Base-by-base conservation (phyloP, 140 eudicot species). In the Stevia rebaudiana region DNA sequence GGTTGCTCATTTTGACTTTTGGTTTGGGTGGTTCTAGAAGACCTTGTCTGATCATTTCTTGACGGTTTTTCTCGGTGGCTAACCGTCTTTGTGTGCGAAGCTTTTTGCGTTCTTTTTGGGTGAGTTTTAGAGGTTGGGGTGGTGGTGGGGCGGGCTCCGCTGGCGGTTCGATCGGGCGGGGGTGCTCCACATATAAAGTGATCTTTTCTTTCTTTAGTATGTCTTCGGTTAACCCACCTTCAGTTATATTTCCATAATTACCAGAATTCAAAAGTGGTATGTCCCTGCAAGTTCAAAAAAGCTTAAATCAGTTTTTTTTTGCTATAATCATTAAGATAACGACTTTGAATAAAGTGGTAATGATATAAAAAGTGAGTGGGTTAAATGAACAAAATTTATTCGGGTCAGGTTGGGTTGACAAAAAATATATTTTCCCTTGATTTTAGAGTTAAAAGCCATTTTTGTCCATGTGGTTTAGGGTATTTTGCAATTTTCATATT, bases 101-200 rank as follows among this genome's bases (percentile, higher is more conserved):
- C 43, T 91, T 91, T 80, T 87, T 91, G 74, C 88, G 89, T 77
- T 91, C 98, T 73, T 85, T 87, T 58, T 91, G 88, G 50, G 98
- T 91, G 6, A 91, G 86, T 70, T 91, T 91, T 49, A 91, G 44
- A 25, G 98, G 98, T 55, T 91, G 98, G 56, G 98, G 98, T 52
- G 91, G 96, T 16, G 98, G 98, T 31, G 95, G 96, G 43, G 98
- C 86, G 10, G 92, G 83, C 70, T 91, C 98, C 4, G 92, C 92
- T 47, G 98, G 96, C 3, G 98, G 96, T 55, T 87, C 96, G 18
- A 83, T 87, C 4, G 98, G 96, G 15, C 92, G 85, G 47, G 98
- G 98, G 58, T 91, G 98, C 63, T 91, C 98, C 50, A 85, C 80
- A 48, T 87, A 87, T 43, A 91, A 75, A 39, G 96, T 91, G 63